phyloP scores from a whole-genome alignment of 306 rosid genomes.

The Gastrolobium bilobum region DNA sequence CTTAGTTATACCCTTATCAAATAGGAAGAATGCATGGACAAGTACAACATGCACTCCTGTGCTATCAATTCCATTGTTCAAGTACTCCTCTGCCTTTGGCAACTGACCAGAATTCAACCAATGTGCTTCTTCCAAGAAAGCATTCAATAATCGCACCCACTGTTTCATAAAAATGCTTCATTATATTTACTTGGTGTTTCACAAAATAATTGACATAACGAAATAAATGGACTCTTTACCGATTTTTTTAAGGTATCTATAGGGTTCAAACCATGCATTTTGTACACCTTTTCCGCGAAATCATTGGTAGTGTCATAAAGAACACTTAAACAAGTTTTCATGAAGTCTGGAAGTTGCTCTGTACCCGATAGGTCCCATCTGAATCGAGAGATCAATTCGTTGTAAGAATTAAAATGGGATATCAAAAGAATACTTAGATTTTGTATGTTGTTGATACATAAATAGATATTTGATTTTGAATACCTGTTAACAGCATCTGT shows the following conservation, averaged over 20 bases:
- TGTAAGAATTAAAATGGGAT: background rate
- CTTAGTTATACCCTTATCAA: slow-evolving; percentile 50
- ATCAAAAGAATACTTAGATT: background rate
- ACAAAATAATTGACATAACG: background rate
- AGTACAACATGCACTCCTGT: slow-evolving; percentile 66
- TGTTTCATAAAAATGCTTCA: slow-evolving; percentile 38
- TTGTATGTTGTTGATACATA: too few relatives aligned
- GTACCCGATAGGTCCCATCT: slow-evolving; percentile 52
- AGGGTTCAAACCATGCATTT: slow-evolving; percentile 49
- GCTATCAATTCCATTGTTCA: slow-evolving; percentile 59
- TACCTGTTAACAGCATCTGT: slow-evolving; percentile 61
- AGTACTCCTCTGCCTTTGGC: slow-evolving; percentile 57
- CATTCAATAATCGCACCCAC: slow-evolving; percentile 64
- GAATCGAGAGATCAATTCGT: background rate
- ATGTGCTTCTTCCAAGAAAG: slow-evolving; percentile 56
- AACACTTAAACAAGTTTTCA: slow-evolving; percentile 41
- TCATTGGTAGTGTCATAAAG: slow-evolving; percentile 42
- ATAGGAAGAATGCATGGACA: slow-evolving; percentile 54
- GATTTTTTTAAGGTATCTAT: slow-evolving; percentile 39
- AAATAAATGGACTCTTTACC: slow-evolving; percentile 27
- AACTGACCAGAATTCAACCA: slow-evolving; percentile 53
- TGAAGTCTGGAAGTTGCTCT: slow-evolving; percentile 45
- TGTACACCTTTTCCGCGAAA: slow-evolving; percentile 31
- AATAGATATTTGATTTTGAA: too few relatives aligned
- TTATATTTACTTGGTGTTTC: background rate